These are phyloP conservation scores for Scutellaria barbata DNA, from an alignment of 257 asterid species.

Conservation along the genomic window DNA sequence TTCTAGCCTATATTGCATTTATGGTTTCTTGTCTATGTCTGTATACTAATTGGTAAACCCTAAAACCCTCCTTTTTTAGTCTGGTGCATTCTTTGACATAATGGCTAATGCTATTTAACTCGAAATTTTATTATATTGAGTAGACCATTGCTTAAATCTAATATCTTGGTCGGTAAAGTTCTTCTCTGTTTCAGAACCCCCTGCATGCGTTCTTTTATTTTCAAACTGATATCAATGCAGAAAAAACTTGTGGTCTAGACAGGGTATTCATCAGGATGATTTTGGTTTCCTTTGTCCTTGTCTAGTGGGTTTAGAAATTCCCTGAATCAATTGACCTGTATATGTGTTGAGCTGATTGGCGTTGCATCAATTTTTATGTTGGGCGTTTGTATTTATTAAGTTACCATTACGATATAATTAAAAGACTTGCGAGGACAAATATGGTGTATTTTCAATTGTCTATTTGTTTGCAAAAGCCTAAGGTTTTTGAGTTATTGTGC, in stretches of 20 bases:
- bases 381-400: neutral
- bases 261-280: neutral
- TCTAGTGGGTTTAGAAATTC: slow-evolving; percentile 17
- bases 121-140: neutral
- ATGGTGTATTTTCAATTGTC: neutral
- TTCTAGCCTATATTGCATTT: slow-evolving; percentile 2
- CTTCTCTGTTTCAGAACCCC: slow-evolving; percentile 9
- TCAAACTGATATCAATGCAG: neutral
- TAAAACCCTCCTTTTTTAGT: neutral
- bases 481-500: slow-evolving; percentile 32
- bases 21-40: neutral
- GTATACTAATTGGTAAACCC: slow-evolving; percentile 16
- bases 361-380: neutral
- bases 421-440: neutral
- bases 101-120: neutral
- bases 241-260: neutral
- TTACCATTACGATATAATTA: slow-evolving; percentile 22
- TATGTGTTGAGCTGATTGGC: slow-evolving; percentile 12
- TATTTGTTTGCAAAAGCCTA: slow-evolving; percentile 6
- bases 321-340: slow-evolving; percentile 18
- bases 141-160: neutral
- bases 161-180: neutral
- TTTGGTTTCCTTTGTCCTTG: slow-evolving; percentile 4
- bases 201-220: neutral
- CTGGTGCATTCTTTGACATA: neutral